A percentile compares a stretch with the other conserved stretches of the same genome.
Conservation (phyloP, 108 stramenopile species). For the Pseudonitzschia delicatissima region DNA sequence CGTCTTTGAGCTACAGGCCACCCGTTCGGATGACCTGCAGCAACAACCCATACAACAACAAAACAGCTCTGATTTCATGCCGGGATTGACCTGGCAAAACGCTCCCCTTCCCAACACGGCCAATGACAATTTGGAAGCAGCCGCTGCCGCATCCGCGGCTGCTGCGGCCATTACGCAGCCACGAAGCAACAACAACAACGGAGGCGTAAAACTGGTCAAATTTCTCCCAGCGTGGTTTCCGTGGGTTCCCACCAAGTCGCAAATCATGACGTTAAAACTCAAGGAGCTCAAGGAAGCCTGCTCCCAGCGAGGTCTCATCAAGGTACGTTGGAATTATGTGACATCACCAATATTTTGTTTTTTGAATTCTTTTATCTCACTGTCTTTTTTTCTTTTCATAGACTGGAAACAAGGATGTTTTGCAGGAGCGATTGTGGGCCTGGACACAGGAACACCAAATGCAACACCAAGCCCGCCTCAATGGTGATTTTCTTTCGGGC, state of each 20-base stretch:
- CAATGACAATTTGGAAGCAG: background rate
- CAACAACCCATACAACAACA: background rate
- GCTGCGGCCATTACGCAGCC: background rate
- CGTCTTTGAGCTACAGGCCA: conserved; percentile 4
- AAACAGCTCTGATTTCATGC: background rate
- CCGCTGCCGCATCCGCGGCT: background rate
- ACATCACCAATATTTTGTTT: background rate
- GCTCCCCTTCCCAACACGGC: background rate
- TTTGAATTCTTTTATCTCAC: background rate
- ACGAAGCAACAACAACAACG: background rate
- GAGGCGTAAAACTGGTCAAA: background rate
- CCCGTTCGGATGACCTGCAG: background rate
- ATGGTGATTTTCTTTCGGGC: conserved; percentile 16
- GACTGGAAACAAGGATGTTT: conserved; percentile 51
- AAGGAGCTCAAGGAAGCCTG: conserved; percentile 48
- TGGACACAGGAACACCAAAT: conserved; percentile 56
- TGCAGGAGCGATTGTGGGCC: conserved; percentile 53
- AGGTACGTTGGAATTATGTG: conserved; percentile 23
- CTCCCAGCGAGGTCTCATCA: conserved; percentile 46
- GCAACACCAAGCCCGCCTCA: conserved; percentile 24
- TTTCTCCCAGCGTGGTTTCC: conserved; percentile 50
- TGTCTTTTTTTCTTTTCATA: background rate
- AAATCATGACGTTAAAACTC: conserved; percentile 51
- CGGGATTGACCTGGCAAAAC: conserved; percentile 7
- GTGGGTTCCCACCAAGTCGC: conserved; percentile 50